Evolutionary conservation across 352 stramenopile genomes (phyloP), one percentile per base, ranked within the genome.

Genomic region (Phytopythium oedochilum): DNA sequence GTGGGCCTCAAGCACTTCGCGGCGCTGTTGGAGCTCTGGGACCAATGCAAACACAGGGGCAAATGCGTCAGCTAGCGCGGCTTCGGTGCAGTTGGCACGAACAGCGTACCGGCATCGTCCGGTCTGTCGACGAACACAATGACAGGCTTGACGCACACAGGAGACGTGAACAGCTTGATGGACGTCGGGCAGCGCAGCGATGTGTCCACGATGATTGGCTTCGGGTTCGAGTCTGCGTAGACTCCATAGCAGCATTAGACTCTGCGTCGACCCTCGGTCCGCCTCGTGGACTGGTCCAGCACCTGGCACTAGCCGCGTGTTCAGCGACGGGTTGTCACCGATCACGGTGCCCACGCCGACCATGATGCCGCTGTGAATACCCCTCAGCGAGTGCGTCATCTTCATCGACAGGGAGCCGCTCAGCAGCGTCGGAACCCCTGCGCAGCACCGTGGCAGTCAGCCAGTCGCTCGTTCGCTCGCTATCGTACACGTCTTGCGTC

Each of bases 311-410:
- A 94, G 69, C 9, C 88, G 66, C 20, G 80, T 66, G 53, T 89
- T 96, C 31, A 96, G 63, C 46, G 85, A 96, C 42, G 89, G 89
- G 43, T 97, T 96, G 57, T 97, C 89, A 20, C 80, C 76, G 15
- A 89, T 32, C 23, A 96, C 64, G 11, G 89, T 96, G 20, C 86
- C 87, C 23, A 95, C 72, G 18, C 89, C 89, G 0, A 97, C 78
- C 47, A 97, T 60, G 56, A 97, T 97, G 0, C 78, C 86, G 31
- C 89, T 79, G 56, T 97, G 89, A 17, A 96, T 54, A 14, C 80
- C 88, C 23, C 89, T 85, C 53, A 97, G 58, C 45, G 73, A 53
- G 52, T 97, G 89, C 17, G 89, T 97, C 86, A 97, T 96, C 53
- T 81, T 78, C 68, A 92, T 85, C 2, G 84, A 94, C 34, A 54